A percentile compares a stretch with the other conserved stretches of the same genome.
Evolutionary conservation across 768 basidiomycete species (phyloP).

Genomic region (Dendrothele bispora): DNA sequence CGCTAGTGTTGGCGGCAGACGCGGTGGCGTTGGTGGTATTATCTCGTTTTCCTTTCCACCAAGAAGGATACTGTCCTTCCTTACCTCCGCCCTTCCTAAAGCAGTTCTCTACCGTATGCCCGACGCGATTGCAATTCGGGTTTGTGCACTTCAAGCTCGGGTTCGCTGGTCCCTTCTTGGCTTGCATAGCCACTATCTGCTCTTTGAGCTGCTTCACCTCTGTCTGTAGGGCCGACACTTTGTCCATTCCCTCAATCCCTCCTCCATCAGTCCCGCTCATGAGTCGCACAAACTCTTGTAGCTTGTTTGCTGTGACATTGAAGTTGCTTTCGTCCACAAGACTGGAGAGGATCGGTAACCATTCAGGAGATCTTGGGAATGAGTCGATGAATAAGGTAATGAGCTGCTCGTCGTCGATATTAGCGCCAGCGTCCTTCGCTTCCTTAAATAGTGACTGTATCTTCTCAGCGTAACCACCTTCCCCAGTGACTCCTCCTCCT

Average conservation of each 20-base stretch:
- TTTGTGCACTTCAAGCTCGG: background rate
- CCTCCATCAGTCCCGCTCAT: conserved; percentile 1
- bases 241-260: background rate
- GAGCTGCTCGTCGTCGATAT: background rate
- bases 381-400: background rate
- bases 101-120: conserved; percentile 19
- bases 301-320: background rate
- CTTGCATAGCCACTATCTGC: background rate
- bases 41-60: conserved; percentile 10
- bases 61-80: conserved; percentile 19
- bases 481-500: background rate
- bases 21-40: background rate
- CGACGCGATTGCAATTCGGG: conserved; percentile 17
- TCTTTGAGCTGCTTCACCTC: background rate
- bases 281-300: background rate
- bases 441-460: no score
- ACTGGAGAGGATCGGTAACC: background rate
- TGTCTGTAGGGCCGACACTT: background rate
- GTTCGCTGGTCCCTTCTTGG: background rate
- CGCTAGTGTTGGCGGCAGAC: conserved; percentile 1
- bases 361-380: background rate
- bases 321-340: background rate
- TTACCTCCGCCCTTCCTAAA: conserved; percentile 26
- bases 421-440: background rate
- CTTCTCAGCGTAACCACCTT: background rate